These are phyloP conservation scores for Peronospora tabacina DNA, from an alignment of 352 stramenopile species.

Conservation along the genomic window DNA sequence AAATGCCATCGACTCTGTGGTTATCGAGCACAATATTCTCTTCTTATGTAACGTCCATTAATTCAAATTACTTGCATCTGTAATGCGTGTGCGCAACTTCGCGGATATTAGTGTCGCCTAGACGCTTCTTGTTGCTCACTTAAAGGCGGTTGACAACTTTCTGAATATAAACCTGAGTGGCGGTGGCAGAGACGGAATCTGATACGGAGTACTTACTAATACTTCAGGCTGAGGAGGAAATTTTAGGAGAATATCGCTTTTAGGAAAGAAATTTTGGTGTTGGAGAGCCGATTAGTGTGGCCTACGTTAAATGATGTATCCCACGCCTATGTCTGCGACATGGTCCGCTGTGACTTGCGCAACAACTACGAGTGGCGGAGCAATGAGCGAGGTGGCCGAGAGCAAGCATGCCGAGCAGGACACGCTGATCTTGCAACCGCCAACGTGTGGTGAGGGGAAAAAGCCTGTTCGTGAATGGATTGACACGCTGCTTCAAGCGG, in stretches of 20 bases:
- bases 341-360: constrained; percentile 23
- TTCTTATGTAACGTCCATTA: constrained; percentile 15
- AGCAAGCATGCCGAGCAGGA: constrained; percentile 13
- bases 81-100: constrained; percentile 30
- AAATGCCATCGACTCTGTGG: constrained; percentile 44
- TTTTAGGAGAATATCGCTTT: too few species aligned
- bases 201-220: too few species aligned
- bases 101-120: constrained; percentile 18
- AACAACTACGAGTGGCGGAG: constrained; percentile 8
- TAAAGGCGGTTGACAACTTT: constrained; percentile 19
- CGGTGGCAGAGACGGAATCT: too few species aligned
- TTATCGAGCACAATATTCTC: constrained; percentile 21
- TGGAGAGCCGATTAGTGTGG: neutral
- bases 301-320: neutral
- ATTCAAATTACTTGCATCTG: constrained; percentile 24
- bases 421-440: constrained; percentile 4
- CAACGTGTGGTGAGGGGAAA: constrained; percentile 16
- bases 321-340: constrained; percentile 28
- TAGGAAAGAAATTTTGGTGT: too few species aligned
- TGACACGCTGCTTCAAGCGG: constrained; percentile 67
- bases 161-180: constrained; percentile 16
- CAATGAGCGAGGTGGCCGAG: constrained; percentile 26
- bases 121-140: constrained; percentile 3
- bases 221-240: too few species aligned
- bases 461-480: constrained; percentile 67